Evolutionary conservation across 345 rosid species (phyloP), one percentile per base, ranked within the genome.

Genomic region (Rhodamnia argentea): DNA sequence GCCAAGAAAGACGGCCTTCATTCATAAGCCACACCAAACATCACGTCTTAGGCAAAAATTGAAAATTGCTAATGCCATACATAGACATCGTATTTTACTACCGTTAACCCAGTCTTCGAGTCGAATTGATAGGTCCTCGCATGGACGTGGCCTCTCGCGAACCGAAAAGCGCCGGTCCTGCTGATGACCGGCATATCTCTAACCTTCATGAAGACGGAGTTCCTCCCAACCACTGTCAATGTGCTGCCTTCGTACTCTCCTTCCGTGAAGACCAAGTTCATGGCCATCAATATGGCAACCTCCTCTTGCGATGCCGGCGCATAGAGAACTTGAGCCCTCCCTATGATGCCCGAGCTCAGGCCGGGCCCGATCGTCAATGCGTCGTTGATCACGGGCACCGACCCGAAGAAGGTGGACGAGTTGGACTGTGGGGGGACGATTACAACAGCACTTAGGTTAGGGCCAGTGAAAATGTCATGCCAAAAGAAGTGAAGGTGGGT

Each of bases 181-280:
- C 88, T 87, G 53, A 88, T 56, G 78, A 88, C 88, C 56, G 88
- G 88, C 90, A 84, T 86, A 81, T 88, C 90, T 51, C 88, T 86
- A 27, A 84, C 87, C 85, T 59, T 64, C 2, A 62, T 24, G 24
- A 56, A 23, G 53, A 82, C 55, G 4, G 42, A 1, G 55, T 84
- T 88, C 84, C 83, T 54, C 52, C 89, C 89, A 4, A 87, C 26
- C 47, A 87, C 75, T 4, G 89, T 87, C 9, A 56, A 42, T 44
- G 87, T 86, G 82, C 90, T 88, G 0, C 90, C 90, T 5, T 88
- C 74, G 50, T 84, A 85, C 87, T 86, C 75, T 4, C 90, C 90
- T 84, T 86, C 88, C 23, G 52, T 32, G 64, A 86, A 88, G 55
- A 42, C 87, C 7, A 88, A 86, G 56, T 82, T 86, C 88, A 84